Percentiles rank a stretch among this genome's conserved stretches.
Conservation (phyloP, 768 basidiomycete species). For the Lactarius akahatsu region DNA sequence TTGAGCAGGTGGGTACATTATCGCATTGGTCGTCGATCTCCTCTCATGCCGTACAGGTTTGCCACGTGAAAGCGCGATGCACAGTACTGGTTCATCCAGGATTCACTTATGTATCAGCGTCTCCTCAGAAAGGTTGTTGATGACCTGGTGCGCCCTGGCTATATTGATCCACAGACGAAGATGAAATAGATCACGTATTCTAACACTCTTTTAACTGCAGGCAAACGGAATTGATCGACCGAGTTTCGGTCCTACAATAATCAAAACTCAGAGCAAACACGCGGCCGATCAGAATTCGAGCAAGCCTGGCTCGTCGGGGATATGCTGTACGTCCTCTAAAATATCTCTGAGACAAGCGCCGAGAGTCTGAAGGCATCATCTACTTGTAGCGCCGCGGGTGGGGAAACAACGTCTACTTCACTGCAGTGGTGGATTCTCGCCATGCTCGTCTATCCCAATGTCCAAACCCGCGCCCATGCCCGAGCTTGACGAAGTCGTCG, state of each 20-base stretch:
- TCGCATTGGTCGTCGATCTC: background rate
- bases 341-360: no score
- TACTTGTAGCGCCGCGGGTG: background rate
- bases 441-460: slow-evolving; percentile 41
- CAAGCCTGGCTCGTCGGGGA: slow-evolving; percentile 23
- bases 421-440: slow-evolving; percentile 40
- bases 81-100: slow-evolving; percentile 11
- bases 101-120: slow-evolving; percentile 17
- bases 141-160: slow-evolving; percentile 1
- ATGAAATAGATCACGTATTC: background rate
- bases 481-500: slow-evolving; percentile 43
- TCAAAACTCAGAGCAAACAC: slow-evolving; percentile 11
- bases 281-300: slow-evolving; percentile 18
- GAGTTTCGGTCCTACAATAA: slow-evolving; percentile 12
- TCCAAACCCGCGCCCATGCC: slow-evolving; percentile 40
- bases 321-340: slow-evolving; percentile 18
- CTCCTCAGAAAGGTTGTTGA: slow-evolving; percentile 9
- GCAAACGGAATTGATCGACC: slow-evolving; percentile 9
- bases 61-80: slow-evolving; percentile 22
- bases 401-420: slow-evolving; percentile 24
- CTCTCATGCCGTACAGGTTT: background rate
- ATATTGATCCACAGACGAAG: background rate
- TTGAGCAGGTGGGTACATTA: background rate
- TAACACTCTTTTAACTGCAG: background rate
- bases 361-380: background rate